Evolutionary conservation across 176 grass and related monocot species (phyloP).

Genomic region (Musa itinerans): DNA sequence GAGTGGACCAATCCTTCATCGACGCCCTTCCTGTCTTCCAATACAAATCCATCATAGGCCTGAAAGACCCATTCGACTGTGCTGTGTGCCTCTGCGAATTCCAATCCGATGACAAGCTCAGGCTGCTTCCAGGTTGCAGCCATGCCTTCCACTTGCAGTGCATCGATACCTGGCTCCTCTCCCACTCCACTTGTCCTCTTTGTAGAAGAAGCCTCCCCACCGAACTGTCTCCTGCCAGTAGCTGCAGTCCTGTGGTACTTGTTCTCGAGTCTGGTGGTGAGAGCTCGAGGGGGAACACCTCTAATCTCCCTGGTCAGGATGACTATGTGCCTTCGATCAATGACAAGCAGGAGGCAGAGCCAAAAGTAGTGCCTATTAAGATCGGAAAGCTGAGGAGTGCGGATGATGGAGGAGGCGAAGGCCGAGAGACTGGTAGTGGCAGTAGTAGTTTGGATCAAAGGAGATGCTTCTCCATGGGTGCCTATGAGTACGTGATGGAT

Average conservation of each 20-base stretch:
- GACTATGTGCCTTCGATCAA: conserved; percentile 12
- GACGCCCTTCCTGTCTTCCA: conserved; percentile 74
- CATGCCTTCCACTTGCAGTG: conserved; percentile 92
- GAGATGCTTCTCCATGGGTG: conserved; percentile 91
- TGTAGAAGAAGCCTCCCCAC: conserved; percentile 59
- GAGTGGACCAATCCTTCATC: conserved; percentile 91
- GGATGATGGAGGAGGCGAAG: conserved; percentile 28
- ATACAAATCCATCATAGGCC: conserved; percentile 50
- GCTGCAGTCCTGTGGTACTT: conserved; percentile 54
- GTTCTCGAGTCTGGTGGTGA: conserved; percentile 66
- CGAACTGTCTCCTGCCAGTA: conserved; percentile 47
- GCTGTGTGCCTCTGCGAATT: conserved; percentile 95
- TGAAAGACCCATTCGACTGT: conserved; percentile 89
- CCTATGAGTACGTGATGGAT: conserved; percentile 92
- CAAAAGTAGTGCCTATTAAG: conserved; percentile 69
- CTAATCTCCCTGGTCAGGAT: conserved; percentile 34
- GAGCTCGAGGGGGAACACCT: conserved; percentile 40
- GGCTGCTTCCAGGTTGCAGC: conserved; percentile 84
- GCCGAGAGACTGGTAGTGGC: conserved; percentile 21
- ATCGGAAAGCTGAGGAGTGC: conserved; percentile 81
- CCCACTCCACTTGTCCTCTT: conserved; percentile 86
- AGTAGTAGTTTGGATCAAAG: conserved; percentile 47
- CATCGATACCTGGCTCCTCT: conserved; percentile 86
- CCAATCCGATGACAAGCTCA: conserved; percentile 52
- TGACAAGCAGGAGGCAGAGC: background rate